Evolutionary conservation across 2,329 filamentous ascomycete genomes (phyloP).

Genomic region (Pleoardoris graminearum): DNA sequence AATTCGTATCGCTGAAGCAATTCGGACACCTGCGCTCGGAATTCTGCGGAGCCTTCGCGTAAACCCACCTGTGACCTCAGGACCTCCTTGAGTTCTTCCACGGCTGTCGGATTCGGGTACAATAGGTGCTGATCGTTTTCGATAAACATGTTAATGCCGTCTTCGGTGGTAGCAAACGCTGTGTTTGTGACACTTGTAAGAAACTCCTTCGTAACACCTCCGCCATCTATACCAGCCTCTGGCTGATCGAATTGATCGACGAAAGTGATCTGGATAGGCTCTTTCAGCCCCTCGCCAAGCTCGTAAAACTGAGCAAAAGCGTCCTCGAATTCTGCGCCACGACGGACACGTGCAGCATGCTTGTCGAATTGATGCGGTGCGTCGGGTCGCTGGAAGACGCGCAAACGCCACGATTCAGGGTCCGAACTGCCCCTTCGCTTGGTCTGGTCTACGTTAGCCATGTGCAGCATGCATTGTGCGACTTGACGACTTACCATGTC

Average conservation of each 20-base stretch:
- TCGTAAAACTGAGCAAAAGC: slow-evolving; percentile 82
- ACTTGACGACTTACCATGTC: slow-evolving; percentile 61
- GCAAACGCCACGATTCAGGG: slow-evolving; percentile 73
- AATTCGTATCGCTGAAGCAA: slow-evolving; percentile 83
- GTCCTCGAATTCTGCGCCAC: slow-evolving; percentile 81
- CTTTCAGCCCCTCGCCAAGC: slow-evolving; percentile 81
- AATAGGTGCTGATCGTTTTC: slow-evolving; percentile 84
- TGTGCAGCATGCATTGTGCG: neutral
- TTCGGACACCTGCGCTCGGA: slow-evolving; percentile 60
- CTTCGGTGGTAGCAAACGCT: slow-evolving; percentile 67
- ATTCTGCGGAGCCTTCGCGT: slow-evolving; percentile 59
- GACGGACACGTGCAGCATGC: slow-evolving; percentile 76
- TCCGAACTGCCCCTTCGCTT: slow-evolving; percentile 72
- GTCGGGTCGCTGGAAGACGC: slow-evolving; percentile 45
- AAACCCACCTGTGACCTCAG: slow-evolving; percentile 56
- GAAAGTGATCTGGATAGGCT: slow-evolving; percentile 95
- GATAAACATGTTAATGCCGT: slow-evolving; percentile 67
- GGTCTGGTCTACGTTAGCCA: slow-evolving; percentile 35
- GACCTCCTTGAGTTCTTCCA: slow-evolving; percentile 68
- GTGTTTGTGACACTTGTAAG: slow-evolving; percentile 85
- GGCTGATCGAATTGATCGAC: slow-evolving; percentile 84
- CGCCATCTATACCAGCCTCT: slow-evolving; percentile 95
- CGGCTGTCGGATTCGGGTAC: slow-evolving; percentile 80
- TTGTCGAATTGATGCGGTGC: slow-evolving; percentile 45
- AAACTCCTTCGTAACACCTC: slow-evolving; percentile 97